These are phyloP conservation scores for Salvia rosmarinus DNA, from an alignment of 257 asterid species.

Conservation along the genomic window DNA sequence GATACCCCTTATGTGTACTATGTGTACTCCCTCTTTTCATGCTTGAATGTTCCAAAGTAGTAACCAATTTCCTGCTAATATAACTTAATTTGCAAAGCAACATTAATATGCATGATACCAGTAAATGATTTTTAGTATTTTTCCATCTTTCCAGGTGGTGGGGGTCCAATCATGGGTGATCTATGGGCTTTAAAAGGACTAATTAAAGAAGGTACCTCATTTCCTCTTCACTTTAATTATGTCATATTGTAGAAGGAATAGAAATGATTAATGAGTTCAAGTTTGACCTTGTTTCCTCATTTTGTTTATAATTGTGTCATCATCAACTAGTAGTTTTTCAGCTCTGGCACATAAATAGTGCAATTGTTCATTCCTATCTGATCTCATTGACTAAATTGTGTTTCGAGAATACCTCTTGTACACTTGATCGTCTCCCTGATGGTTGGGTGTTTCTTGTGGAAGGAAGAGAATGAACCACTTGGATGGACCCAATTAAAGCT, in stretches of 20 bases:
- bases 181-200: constrained; percentile 99
- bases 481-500: constrained; percentile 99
- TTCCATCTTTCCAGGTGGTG: constrained; percentile 69
- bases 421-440: constrained; percentile 26
- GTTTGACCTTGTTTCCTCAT: constrained; percentile 15
- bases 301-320: constrained; percentile 5
- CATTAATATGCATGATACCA: constrained; percentile 10
- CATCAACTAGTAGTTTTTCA: constrained; percentile 15
- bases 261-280: constrained; percentile 4
- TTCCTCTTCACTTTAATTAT: constrained; percentile 23
- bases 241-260: constrained; percentile 17
- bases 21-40: not conserved
- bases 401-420: constrained; percentile 9
- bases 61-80: not conserved
- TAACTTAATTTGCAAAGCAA: not conserved
- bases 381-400: not conserved
- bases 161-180: constrained; percentile 98
- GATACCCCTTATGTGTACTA: not conserved
- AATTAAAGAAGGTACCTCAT: constrained; percentile 70
- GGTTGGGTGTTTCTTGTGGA: constrained; percentile 61
- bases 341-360: not conserved
- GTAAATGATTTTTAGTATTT: constrained; percentile 12
- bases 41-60: not conserved
- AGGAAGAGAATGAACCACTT: constrained; percentile 94
- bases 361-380: not conserved